A percentile compares a stretch with the other conserved stretches of the same genome.
phyloP scores from a whole-genome alignment of 1,284 basidiomycete species.

The Jaminaea rosea region DNA sequence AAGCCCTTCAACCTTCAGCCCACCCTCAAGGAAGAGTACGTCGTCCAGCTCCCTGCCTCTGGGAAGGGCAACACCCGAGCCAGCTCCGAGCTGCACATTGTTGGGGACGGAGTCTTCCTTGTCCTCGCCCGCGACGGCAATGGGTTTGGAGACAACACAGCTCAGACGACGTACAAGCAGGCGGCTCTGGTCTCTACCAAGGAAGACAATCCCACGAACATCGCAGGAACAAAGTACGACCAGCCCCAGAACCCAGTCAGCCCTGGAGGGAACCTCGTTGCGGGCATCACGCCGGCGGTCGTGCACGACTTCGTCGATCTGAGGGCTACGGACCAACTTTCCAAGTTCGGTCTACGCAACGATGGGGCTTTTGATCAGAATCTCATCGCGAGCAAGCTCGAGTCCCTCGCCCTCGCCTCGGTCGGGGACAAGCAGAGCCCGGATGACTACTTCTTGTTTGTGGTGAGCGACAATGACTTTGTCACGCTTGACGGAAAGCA shows the following conservation, averaged over 20 bases:
- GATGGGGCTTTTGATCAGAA: slow-evolving; percentile 48
- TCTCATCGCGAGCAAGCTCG: slow-evolving; percentile 62
- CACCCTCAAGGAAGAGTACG: slow-evolving; percentile 54
- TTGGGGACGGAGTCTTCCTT: slow-evolving; percentile 53
- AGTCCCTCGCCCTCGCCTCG: slow-evolving; percentile 57
- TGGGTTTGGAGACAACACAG: slow-evolving; percentile 56
- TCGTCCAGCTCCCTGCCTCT: slow-evolving; percentile 57
- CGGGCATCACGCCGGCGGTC: slow-evolving; percentile 52
- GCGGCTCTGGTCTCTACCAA: slow-evolving; percentile 54
- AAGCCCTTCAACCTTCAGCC: too few species aligned
- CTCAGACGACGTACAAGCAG: slow-evolving; percentile 52
- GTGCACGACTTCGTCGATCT: slow-evolving; percentile 58
- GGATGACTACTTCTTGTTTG: slow-evolving; percentile 62
- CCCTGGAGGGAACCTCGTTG: slow-evolving; percentile 52
- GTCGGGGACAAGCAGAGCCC: slow-evolving; percentile 50
- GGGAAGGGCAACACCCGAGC: slow-evolving; percentile 54
- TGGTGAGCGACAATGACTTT: slow-evolving; percentile 61
- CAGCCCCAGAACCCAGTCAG: slow-evolving; percentile 55
- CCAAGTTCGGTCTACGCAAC: slow-evolving; percentile 57
- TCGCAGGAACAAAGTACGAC: slow-evolving; percentile 58
- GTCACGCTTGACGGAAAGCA: slow-evolving; percentile 57
- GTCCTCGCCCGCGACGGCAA: slow-evolving; percentile 58
- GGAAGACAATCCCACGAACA: slow-evolving; percentile 56
- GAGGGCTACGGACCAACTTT: slow-evolving; percentile 48
- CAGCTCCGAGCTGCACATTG: slow-evolving; percentile 57